Evolutionary conservation across 768 basidiomycete genomes (phyloP), one percentile per base, ranked within the genome.

Genomic region (Naganishia onofrii): DNA sequence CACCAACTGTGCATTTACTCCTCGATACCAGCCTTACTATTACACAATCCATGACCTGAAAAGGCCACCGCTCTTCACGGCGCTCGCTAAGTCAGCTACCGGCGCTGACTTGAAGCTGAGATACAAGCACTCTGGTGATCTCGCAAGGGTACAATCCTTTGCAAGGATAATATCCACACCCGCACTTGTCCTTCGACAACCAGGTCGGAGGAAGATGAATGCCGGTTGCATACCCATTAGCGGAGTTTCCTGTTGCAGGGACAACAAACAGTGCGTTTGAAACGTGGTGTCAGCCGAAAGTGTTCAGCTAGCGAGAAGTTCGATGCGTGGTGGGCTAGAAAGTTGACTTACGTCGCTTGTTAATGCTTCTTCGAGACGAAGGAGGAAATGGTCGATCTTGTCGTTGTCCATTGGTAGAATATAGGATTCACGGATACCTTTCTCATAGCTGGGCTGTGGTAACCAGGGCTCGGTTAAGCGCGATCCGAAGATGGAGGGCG

Each of bases 391-490:
- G 10, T 63, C 60, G 38, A 63, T 63, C 38, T 63, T 44, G 38
- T 44, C 15, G 38, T 36, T 15, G 17, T 63, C 23, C 38, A 63
- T 63, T 0, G 36, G 38, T 26, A 63, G 15, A 5, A 63, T 17
- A 29, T 63, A 63, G 29, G 60, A 42, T 44, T 63, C 60, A 12
- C 38, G 17, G 13, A 23, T 21, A 0, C 38, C 38, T 44, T 63
- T 63, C 38, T 34, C 42, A 42, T 29, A 26, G 38, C 38, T 44
- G n/a, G 36, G 36, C 60, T 63, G 60, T 28, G 46, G 58, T 9
- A 57, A n/a, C n/a, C n/a, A n/a, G n/a, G n/a, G n/a, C n/a, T n/a
- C n/a, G n/a, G n/a, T n/a, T n/a, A n/a, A n/a, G n/a, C n/a, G n/a
- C n/a, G n/a, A n/a, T n/a, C n/a, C n/a, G n/a, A n/a, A n/a, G n/a